Percentiles rank a stretch among this genome's conserved stretches.
These are phyloP conservation scores for Raphidocelis subcapitata DNA, from an alignment of 139 green algal genomes.

Conservation along the genomic window DNA sequence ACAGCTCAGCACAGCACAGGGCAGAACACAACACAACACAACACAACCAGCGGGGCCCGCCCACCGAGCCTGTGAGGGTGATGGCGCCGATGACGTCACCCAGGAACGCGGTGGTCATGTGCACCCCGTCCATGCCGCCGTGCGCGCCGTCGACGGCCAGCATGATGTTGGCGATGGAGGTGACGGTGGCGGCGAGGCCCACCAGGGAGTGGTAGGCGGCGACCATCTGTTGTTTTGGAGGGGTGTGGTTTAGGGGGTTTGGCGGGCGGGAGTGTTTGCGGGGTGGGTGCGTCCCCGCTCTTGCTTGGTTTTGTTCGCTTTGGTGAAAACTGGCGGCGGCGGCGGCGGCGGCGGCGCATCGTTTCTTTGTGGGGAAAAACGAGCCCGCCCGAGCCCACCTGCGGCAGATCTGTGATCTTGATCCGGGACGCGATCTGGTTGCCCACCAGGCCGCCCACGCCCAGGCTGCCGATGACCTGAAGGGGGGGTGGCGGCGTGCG, in stretches of 20 bases:
- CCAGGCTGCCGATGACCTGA: constrained; percentile 31
- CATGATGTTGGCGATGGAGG: constrained; percentile 76
- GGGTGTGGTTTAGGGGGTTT: too few species aligned
- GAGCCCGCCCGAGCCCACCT: constrained; percentile 16
- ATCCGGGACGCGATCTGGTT: constrained; percentile 56
- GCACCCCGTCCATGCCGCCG: constrained; percentile 49
- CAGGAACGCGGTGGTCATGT: constrained; percentile 73
- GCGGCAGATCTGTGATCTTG: constrained; percentile 74
- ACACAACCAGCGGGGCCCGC: not conserved
- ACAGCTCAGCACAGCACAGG: not conserved
- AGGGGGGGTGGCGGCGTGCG: too few species aligned
- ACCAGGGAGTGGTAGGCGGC: constrained; percentile 91
- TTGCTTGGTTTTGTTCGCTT: too few species aligned
- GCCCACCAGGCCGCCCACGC: constrained; percentile 49
- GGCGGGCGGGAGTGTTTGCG: too few species aligned
- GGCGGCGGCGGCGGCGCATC: too few species aligned
- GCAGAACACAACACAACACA: too few species aligned
- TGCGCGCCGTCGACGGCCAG: constrained; percentile 44
- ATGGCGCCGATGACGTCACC: constrained; percentile 83
- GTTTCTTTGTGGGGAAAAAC: too few species aligned
- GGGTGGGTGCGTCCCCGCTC: too few species aligned
- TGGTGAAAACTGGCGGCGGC: too few species aligned
- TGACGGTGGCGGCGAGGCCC: constrained; percentile 67
- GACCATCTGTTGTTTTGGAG: constrained; percentile 54
- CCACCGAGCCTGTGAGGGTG: constrained; percentile 76